Base-by-base conservation (phyloP, 1,284 basidiomycete genomes). In the Cronartium quercuum region DNA sequence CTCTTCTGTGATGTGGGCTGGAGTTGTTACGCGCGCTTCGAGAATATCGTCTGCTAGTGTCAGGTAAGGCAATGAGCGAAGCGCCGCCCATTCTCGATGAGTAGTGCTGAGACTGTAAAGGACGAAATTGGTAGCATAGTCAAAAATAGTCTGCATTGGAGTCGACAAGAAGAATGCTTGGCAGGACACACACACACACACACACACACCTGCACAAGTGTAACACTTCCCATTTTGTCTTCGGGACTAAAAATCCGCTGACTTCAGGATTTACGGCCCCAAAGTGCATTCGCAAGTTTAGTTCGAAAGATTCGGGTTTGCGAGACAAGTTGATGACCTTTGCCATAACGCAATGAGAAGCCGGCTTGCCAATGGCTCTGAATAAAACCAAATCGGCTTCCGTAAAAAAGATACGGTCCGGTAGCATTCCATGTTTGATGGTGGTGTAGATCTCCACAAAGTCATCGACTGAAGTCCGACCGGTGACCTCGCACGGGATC, bases 71-170 rank as follows among this genome's bases (percentile, higher is more conserved):
- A 96, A 84, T 24, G 89, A 90, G 79, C 89, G 85, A 12, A 99
- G 85, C 1, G 95, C 93, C 6, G 87, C 89, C 81, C 91, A 98
- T 83, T 98, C 96, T 68, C 96, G 89, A 79, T 94, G 88, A 29
- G 95, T 85, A 0, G 96, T 98, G 76, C 90, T 91, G 78, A 98
- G 83, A 77, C 94, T 96, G 77, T 1, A 62, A 35, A 51, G 44
- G 64, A 73, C 61, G 66, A 71, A 57, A 60, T 77, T 40, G n/a
- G 47, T 77, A 41, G 76, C 71, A 68, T 41, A 6, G 42, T 58
- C n/a, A 13, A 66, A 21, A 66, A 24, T 51, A 15, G 18, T 10
- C 3, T 51, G 47, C 47, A 51, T 51, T 47, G 42, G 10, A 47
- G n/a, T 12, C n/a, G 42, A 12, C 42, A 12, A 47, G n/a, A 47